Evolutionary conservation across 75 land plant genomes (phyloP).

Genomic region (Adiantum capillusveneris): DNA sequence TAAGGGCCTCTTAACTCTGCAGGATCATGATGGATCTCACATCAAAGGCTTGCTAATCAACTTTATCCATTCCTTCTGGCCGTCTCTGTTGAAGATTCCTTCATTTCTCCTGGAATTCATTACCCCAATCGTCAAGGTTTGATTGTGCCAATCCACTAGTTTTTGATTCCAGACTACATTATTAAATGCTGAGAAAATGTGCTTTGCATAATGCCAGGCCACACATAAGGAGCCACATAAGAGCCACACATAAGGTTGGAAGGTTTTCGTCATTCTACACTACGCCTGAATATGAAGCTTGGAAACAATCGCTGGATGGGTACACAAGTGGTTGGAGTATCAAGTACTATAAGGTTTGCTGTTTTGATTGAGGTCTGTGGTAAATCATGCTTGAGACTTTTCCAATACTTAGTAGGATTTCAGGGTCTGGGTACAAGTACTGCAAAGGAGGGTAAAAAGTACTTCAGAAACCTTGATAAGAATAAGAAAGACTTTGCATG

Average conservation of each 20-base stretch:
- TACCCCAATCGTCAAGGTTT: constrained; percentile 95
- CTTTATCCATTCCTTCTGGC: constrained; percentile 97
- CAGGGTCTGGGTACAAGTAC: constrained; percentile 98
- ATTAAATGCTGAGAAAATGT: not conserved
- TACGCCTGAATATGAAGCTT: constrained; percentile 91
- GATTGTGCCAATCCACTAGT: not conserved
- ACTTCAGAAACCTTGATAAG: constrained; percentile 57
- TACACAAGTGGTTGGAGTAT: constrained; percentile 77
- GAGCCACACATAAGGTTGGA: too few species aligned
- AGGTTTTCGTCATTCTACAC: constrained; percentile 68
- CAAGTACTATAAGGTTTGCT: constrained; percentile 94
- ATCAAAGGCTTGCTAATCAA: constrained; percentile 94
- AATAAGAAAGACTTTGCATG: constrained; percentile 83
- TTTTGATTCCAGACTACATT: not conserved
- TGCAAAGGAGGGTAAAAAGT: constrained; percentile 86
- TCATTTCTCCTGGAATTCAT: constrained; percentile 90
- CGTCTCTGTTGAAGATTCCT: constrained; percentile 81
- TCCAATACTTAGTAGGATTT: not conserved
- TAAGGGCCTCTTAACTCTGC: constrained; percentile 1
- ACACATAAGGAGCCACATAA: constrained; percentile 64
- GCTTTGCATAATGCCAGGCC: constrained; percentile 46
- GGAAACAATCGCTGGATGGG: constrained; percentile 73
- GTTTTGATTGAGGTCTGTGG: not conserved
- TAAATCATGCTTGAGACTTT: not conserved
- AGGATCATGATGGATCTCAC: constrained; percentile 99